These are phyloP conservation scores for Eucalyptus pumila DNA, from an alignment of 345 rosid species.

Conservation along the genomic window DNA sequence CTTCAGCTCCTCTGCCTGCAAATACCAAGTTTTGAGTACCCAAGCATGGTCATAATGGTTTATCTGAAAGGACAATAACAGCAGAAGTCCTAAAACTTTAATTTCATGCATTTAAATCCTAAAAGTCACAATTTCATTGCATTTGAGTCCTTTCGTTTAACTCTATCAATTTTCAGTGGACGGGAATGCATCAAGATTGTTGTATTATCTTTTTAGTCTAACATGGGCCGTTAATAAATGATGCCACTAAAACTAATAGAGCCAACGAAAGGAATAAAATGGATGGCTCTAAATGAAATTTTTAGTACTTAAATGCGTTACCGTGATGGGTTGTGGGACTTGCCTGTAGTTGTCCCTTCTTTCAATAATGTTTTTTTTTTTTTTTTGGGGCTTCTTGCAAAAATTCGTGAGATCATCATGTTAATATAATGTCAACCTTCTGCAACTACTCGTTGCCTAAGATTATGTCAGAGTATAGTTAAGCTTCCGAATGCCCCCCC, in stretches of 20 bases:
- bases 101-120: background rate
- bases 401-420: background rate
- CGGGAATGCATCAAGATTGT: background rate
- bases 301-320: background rate
- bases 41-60: background rate
- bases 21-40: background rate
- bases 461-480: background rate
- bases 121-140: background rate
- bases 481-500: background rate
- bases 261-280: background rate
- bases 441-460: background rate
- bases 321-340: background rate
- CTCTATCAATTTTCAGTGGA: background rate
- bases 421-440: background rate
- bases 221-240: background rate
- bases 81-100: background rate
- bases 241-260: background rate
- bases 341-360: background rate
- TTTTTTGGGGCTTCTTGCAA: background rate
- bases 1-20: slow-evolving; percentile 1
- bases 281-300: background rate
- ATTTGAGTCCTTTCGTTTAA: background rate
- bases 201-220: background rate
- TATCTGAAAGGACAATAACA: background rate
- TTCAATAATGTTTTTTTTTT: background rate